These are phyloP conservation scores for Lenzites betulinus DNA, from an alignment of 768 basidiomycete species.

Conservation along the genomic window DNA sequence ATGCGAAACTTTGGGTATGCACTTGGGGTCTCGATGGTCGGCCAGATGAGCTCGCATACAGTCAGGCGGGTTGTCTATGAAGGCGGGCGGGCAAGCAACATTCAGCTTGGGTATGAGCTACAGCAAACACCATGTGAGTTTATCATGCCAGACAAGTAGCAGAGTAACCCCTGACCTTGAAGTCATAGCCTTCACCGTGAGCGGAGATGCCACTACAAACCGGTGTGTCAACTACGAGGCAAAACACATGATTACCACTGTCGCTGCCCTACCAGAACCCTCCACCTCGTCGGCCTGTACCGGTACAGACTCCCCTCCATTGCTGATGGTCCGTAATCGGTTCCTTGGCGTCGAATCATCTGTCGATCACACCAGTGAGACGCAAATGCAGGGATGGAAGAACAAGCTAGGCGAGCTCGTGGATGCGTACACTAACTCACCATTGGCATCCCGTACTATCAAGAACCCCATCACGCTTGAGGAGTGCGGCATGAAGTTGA, in stretches of 20 bases:
- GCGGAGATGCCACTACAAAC: constrained; percentile 5
- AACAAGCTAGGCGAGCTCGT: background rate
- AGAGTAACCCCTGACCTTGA: too few species aligned
- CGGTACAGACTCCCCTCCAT: too few species aligned
- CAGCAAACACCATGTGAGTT: background rate
- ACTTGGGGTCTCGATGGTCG: too few species aligned
- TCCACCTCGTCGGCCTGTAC: too few species aligned
- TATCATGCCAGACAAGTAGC: background rate
- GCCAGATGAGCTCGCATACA: constrained; percentile 20
- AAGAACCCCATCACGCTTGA: background rate
- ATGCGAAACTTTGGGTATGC: too few species aligned
- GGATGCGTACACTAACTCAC: background rate
- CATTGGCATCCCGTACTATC: background rate
- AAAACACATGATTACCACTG: too few species aligned
- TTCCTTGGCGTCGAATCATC: background rate
- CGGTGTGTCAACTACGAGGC: background rate
- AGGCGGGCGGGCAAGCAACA: constrained; percentile 24
- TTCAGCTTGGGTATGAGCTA: constrained; percentile 26
- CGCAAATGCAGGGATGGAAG: background rate
- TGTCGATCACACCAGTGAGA: background rate
- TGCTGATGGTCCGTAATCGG: background rate
- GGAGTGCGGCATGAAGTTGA: background rate
- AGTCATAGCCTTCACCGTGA: background rate
- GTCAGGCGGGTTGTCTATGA: constrained; percentile 22
- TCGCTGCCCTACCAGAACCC: too few species aligned